Conservation (phyloP, 164 flowering plant genomes). For the Stephania yunnanensis region DNA sequence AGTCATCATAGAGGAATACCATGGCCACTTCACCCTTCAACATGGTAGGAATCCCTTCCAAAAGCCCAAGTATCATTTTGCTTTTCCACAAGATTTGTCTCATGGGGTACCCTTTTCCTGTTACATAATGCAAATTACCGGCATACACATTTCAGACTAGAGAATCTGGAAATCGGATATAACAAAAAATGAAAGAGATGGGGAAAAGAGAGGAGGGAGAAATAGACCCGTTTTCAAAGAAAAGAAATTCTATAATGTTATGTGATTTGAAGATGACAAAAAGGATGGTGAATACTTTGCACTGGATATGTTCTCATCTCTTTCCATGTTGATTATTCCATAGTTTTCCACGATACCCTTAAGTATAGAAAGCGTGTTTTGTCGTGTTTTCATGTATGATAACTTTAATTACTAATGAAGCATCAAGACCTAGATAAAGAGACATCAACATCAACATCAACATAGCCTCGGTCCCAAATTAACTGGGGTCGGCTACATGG, state of each 20-base stretch:
- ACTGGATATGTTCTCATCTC: not conserved
- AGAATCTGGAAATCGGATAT: not conserved
- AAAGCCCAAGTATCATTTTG: constrained; percentile 79
- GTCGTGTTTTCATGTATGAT: no score
- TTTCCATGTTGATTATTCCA: not conserved
- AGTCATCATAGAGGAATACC: constrained; percentile 33
- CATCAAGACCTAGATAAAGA: no score
- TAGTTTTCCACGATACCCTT: not conserved
- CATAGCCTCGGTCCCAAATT: no score
- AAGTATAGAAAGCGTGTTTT: no score
- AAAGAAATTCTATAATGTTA: no score
- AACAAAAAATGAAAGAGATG: no score
- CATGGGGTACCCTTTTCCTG: constrained; percentile 69
- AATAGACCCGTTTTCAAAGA: no score
- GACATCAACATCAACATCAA: no score
- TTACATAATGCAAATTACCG: constrained; percentile 10
- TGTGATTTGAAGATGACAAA: no score
- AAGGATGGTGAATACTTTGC: not conserved
- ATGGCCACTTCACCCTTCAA: constrained; percentile 89
- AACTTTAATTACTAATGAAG: no score
- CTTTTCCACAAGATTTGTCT: constrained; percentile 85
- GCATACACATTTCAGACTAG: not conserved
- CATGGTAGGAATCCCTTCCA: constrained; percentile 93
- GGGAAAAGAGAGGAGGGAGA: no score
- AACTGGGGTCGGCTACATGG: no score